Percentiles rank a stretch among this genome's conserved stretches.
phyloP scores from a whole-genome alignment of 768 basidiomycete species.

The Paxillus involutus region DNA sequence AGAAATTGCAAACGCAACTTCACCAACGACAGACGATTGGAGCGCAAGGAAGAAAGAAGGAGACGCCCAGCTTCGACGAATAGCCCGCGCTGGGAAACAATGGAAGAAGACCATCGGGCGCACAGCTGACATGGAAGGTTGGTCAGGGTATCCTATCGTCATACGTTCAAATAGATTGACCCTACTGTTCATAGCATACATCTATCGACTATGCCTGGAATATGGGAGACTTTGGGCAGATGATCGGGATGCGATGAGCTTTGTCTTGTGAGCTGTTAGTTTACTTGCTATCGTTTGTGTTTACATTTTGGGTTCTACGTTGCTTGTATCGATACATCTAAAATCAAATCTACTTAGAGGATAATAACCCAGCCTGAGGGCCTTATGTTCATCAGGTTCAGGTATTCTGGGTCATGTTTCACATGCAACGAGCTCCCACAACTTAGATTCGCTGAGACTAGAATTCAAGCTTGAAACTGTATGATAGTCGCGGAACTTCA shows the following conservation, averaged over 20 bases:
- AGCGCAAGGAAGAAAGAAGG: slow-evolving; percentile 48
- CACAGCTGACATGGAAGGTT: slow-evolving; percentile 91
- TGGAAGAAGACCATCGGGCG: slow-evolving; percentile 88
- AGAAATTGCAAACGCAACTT: slow-evolving; percentile 50
- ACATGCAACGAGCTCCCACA: no score
- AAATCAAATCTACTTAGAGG: neutral
- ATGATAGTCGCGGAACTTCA: no score
- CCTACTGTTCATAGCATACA: slow-evolving; percentile 57
- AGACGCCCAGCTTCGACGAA: slow-evolving; percentile 71
- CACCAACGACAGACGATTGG: slow-evolving; percentile 30
- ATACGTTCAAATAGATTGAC: neutral
- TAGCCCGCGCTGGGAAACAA: slow-evolving; percentile 88
- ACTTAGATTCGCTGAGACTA: no score
- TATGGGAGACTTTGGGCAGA: slow-evolving; percentile 86
- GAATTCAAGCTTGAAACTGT: no score
- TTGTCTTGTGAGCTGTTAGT: slow-evolving; percentile 24
- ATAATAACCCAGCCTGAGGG: no score
- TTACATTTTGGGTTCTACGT: neutral
- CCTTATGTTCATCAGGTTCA: neutral
- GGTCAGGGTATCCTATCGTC: slow-evolving; percentile 22
- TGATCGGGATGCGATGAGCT: slow-evolving; percentile 73
- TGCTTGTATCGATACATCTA: neutral
- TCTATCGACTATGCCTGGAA: slow-evolving; percentile 85
- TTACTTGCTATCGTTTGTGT: neutral
- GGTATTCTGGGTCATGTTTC: no score